phyloP scores from a whole-genome alignment of 108 stramenopile genomes.

The Fistulifera solaris region DNA sequence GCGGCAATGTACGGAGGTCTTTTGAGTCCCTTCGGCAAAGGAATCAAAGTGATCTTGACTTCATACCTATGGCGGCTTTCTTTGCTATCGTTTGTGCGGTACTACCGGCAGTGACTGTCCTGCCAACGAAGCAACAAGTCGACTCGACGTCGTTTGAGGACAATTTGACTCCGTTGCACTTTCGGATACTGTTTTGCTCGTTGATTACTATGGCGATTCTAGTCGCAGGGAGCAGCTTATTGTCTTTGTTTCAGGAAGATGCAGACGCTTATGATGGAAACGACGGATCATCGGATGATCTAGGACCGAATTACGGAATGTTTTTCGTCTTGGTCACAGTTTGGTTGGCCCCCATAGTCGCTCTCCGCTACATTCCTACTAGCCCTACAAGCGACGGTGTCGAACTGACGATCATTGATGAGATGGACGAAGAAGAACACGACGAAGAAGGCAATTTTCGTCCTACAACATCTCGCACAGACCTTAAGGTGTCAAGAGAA shows the following conservation, averaged over 20 bases:
- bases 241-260: slow-evolving; percentile 21
- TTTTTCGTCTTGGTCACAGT: slow-evolving; percentile 37
- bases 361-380: slow-evolving; percentile 28
- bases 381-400: no score
- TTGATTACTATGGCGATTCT: slow-evolving; percentile 40
- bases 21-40: slow-evolving; percentile 44
- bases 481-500: no score
- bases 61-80: slow-evolving; percentile 69
- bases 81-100: slow-evolving; percentile 48
- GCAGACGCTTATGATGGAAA: not conserved
- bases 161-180: slow-evolving; percentile 45
- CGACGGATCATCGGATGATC: not conserved
- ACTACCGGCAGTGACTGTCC: slow-evolving; percentile 44
- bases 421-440: no score
- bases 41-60: slow-evolving; percentile 40
- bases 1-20: slow-evolving; percentile 32
- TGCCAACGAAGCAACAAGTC: slow-evolving; percentile 37
- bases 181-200: slow-evolving; percentile 57
- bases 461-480: no score
- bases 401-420: no score
- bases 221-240: slow-evolving; percentile 41
- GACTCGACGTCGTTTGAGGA: slow-evolving; percentile 31
- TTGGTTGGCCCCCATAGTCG: slow-evolving; percentile 61
- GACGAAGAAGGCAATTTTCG: no score
- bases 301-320: slow-evolving; percentile 34